Evolutionary conservation across 2,329 filamentous ascomycete genomes (phyloP).

Genomic region (Fusarium bactridioides): DNA sequence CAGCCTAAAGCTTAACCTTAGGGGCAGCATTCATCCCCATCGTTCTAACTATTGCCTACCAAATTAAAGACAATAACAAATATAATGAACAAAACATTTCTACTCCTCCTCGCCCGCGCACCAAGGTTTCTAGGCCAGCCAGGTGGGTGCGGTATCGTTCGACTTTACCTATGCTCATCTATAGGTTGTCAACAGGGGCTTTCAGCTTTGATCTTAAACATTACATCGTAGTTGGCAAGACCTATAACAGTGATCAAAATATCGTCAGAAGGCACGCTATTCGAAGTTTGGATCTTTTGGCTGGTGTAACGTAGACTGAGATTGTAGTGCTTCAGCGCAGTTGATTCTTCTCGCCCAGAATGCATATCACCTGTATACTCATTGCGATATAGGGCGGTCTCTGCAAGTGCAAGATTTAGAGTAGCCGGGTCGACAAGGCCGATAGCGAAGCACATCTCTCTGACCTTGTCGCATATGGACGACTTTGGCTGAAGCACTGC

Average conservation of each 20-base stretch:
- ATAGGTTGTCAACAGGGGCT: neutral
- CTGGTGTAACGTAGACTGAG: neutral
- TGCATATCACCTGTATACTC: neutral
- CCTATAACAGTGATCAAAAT: neutral
- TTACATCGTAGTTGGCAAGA: constrained; percentile 2
- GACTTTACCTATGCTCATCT: constrained; percentile 3
- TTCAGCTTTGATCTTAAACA: too few relatives aligned
- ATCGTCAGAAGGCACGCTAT: neutral
- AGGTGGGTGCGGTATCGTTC: neutral
- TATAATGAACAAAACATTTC: neutral
- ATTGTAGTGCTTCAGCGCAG: neutral
- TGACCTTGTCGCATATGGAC: neutral
- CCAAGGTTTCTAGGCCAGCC: neutral
- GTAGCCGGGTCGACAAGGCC: neutral
- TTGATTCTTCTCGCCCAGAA: neutral
- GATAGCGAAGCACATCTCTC: constrained; percentile 3
- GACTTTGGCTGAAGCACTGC: constrained; percentile 1
- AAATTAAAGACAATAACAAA: neutral
- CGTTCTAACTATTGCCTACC: too few relatives aligned
- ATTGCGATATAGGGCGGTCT: neutral
- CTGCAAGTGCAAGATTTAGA: neutral
- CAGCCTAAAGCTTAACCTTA: too few relatives aligned
- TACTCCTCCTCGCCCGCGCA: neutral
- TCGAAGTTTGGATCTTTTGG: neutral
- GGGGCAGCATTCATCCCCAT: too few relatives aligned